Percentiles rank a stretch among this genome's conserved stretches.
phyloP scores from a whole-genome alignment of 306 rosid species.

The Mimosa pudica region DNA sequence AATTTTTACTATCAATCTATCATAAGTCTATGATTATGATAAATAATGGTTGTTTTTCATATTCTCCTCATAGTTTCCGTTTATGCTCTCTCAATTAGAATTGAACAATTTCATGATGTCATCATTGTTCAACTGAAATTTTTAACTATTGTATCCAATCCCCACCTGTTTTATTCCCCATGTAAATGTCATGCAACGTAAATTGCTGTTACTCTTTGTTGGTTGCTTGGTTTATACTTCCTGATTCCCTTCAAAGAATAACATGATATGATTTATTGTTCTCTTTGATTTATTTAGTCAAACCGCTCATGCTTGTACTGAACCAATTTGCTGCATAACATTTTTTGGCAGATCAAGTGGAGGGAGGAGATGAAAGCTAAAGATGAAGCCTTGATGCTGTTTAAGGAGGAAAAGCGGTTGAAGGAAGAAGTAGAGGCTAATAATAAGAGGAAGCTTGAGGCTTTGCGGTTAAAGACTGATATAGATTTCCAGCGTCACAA shows the following conservation, averaged over 20 bases:
- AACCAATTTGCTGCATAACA: constrained; percentile 27
- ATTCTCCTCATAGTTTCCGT: neutral
- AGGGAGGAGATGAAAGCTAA: constrained; percentile 78
- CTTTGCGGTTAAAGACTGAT: constrained; percentile 78
- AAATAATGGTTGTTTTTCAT: neutral
- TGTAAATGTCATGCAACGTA: neutral
- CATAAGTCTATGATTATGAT: neutral
- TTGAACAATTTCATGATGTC: neutral
- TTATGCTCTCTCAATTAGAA: neutral
- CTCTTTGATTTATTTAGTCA: neutral
- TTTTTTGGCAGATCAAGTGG: constrained; percentile 64
- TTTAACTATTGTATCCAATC: neutral
- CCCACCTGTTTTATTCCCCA: neutral
- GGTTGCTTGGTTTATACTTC: neutral
- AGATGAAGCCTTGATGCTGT: constrained; percentile 59
- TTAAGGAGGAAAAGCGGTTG: constrained; percentile 63
- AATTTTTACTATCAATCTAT: neutral
- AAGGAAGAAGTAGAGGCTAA: constrained; percentile 84
- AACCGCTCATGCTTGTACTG: constrained; percentile 9
- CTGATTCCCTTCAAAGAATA: constrained; percentile 2
- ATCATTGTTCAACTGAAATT: neutral
- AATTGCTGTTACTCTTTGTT: neutral
- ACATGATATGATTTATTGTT: neutral
- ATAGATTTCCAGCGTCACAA: constrained; percentile 95
- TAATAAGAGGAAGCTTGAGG: constrained; percentile 80